Evolutionary conservation across 1,139 yeast genomes (phyloP), one percentile per base, ranked within the genome.

Genomic region (Yamadazyma aaseri): DNA sequence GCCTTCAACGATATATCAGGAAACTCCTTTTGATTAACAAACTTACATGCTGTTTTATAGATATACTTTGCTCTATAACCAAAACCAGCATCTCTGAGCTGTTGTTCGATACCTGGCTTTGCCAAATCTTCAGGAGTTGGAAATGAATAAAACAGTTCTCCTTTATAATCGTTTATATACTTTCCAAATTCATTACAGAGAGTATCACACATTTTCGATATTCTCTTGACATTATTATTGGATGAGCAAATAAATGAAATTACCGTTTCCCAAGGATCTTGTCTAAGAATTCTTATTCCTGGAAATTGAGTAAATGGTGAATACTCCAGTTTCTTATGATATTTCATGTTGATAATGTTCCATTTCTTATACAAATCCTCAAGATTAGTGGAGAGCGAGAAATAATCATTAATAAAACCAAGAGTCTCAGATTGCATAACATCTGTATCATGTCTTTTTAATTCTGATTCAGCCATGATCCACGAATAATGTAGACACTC

Each of bases 231-330:
- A 51, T 92, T 94, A 59, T 92, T 92, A 57, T 92, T 92, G n/a
- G 96, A 82, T 3, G 96, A 86, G 58, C 98, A 92, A 15, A 92
- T 94, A 47, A 92, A 92, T 2, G 94, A 84, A 14, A 92, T 63
- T 30, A 87, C 65, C 28, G 94, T 87, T 51, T 94, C 98, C 97
- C 97, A 92, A 0, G 98, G 98, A 45, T 90, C 96, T 56, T 92
- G 97, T 32, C 90, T 71, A 20, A 90, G 71, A 39, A 89, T 86
- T 25, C 97, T 64, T 17, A 90, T 81, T 0, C 98, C 98, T 3
- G 67, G 65, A 37, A 79, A 77, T 17, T 60, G 58, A 3, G 57
- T 40, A 45, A 70, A 70, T 2, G 71, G 67, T 2, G 69, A 58
- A 11, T 47, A 43, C 14, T 50, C 57, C 30, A 52, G 49, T 27